Base-by-base conservation (phyloP, 495 filamentous ascomycete species). In the Venustampulla echinocandica region DNA sequence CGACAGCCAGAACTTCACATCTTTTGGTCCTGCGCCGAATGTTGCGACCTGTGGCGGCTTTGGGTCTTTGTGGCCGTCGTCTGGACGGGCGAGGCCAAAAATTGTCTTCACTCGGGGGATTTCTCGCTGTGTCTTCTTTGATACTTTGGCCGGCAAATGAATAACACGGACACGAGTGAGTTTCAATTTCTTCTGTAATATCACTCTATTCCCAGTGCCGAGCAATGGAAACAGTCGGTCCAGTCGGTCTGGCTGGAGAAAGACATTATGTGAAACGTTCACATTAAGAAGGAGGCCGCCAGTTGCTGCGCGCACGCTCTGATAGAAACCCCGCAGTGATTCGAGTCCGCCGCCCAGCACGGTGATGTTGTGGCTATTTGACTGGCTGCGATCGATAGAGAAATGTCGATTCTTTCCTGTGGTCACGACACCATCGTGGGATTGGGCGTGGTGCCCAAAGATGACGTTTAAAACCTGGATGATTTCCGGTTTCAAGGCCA, bases 241-340 rank as follows among this genome's bases (percentile, higher is more conserved):
- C 5, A 62, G 53, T 11, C 39, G 42, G 3, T 49, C 27, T 37
- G 60, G 46, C 10, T 54, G 33, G 23, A 70, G 63, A 48, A 76
- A 76, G 4, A 72, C 63, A 7, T 64, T 67, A 34, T 74, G 67
- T 4, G 66, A 64, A 6, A 73, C 67, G 36, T 76, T 74, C 24
- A 76, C 71, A 43, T 87, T 85, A 3, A 84, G 60, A 0, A 85
- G 64, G 9, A 84, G 53, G 4, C 81, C 71, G 2, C 75, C 73
- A 2, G 83, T 85, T 7, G 77, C 80, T 0, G 73, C 67, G 18
- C 82, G 79, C 13, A 80, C 74, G 61, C 80, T 85, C 42, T 79
- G 68, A 49, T 83, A 84, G 53, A 74, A 86, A 0, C 84, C 83
- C 40, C 82, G 74, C 0, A 82, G 60, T 2, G 74, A 71, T 1